Base-by-base conservation (phyloP, 371 early-diverging fungal genomes). In the Massospora cicadina region DNA sequence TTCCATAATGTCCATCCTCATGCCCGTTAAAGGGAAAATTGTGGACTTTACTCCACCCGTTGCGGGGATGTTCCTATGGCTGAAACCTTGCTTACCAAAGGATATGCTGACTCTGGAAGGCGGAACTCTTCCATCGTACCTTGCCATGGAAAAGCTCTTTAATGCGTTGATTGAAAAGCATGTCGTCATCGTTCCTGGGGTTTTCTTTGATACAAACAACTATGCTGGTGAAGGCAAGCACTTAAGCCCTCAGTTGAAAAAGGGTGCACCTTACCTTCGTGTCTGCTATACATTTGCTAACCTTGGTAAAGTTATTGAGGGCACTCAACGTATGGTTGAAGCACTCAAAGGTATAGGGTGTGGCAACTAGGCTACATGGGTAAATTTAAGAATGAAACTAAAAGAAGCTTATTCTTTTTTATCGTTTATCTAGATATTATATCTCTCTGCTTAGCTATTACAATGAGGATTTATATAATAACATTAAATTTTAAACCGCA, bases 31-130 rank as follows among this genome's bases (percentile, higher is more conserved):
- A 71, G 71, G 68, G 7, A 86, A 83, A 0, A 67, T 79, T 25
- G 89, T 84, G 17, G 82, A 81, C 53, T 87, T 84, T 83, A 73
- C 69, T 12, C 76, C 76, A 0, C 90, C 92, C 24, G 70, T 75
- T 60, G 86, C 86, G 12, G 85, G 83, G 55, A 91, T 91, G 90
- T 91, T 91, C 74, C 74, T 88, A 7, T 91, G 92, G 92, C 68
- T 90, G 31, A 77, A 80, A 25, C 63, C 63, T 54, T 24, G 12
- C 3, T 33, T 62, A 2, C 13, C 13, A 23, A 62, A 30, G 25
- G 13, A 3, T 2, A 7, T 17, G 10, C 7, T 28, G 23, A 62
- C 43, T 10, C 43, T 43, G 5, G 24, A 26, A 25, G 54, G 7
- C 1, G 55, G 27, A 13, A 54, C 43, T 63, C 3, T 25, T 7